Evolutionary conservation across 768 basidiomycete genomes (phyloP).

Genomic region (Sporobolomyces roseus): DNA sequence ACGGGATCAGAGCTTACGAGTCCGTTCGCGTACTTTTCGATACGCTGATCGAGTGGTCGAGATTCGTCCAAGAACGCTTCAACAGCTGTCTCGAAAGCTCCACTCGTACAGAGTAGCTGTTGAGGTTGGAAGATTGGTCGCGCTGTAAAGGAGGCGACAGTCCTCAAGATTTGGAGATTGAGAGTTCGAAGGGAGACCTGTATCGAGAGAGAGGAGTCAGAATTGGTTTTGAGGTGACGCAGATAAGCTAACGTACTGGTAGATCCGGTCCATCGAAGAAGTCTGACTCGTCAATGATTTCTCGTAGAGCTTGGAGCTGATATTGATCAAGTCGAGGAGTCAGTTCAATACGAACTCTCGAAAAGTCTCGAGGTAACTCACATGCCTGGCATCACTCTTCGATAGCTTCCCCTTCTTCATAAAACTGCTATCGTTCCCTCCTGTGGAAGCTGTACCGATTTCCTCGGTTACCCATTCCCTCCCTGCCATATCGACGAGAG

Average conservation of each 20-base stretch:
- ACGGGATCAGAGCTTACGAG: slow-evolving; percentile 10
- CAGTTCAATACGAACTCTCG: neutral
- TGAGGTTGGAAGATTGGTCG: slow-evolving; percentile 39
- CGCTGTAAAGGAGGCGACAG: slow-evolving; percentile 13
- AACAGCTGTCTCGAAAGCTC: slow-evolving; percentile 20
- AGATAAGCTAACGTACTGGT: neutral
- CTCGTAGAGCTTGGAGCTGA: slow-evolving; percentile 24
- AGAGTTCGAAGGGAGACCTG: slow-evolving; percentile 20
- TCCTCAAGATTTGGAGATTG: slow-evolving; percentile 8
- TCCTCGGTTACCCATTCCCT: slow-evolving; percentile 5
- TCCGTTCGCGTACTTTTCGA: slow-evolving; percentile 10
- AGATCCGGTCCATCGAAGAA: neutral
- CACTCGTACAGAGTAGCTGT: slow-evolving; percentile 26
- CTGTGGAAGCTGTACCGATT: slow-evolving; percentile 2
- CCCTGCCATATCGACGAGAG: neutral
- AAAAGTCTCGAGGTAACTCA: neutral
- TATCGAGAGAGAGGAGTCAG: neutral
- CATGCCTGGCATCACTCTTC: slow-evolving; percentile 9
- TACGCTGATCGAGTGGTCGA: neutral
- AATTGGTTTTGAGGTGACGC: too few species aligned
- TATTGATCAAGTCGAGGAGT: neutral
- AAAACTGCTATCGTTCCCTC: neutral
- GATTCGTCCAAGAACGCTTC: slow-evolving; percentile 6
- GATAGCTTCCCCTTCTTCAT: neutral
- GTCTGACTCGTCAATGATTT: slow-evolving; percentile 21